Evolutionary conservation across 2,329 filamentous ascomycete species (phyloP).

Genomic region (Botrytis hyacinthi): DNA sequence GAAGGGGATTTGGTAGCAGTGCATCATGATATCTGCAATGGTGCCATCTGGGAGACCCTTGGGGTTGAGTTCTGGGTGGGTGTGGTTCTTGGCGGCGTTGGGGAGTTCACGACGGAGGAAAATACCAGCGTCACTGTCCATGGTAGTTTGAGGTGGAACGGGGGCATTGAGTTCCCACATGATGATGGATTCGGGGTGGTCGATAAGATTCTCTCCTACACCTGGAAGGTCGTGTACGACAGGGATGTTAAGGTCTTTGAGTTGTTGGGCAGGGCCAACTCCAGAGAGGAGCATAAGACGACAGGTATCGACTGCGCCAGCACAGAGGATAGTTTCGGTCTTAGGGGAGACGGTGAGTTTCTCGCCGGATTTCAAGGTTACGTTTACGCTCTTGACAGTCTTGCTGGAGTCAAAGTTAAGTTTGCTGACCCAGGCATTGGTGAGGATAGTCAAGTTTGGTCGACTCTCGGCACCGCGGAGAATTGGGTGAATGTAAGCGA

Average conservation of each 20-base stretch:
- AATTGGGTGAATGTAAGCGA: constrained; percentile 91
- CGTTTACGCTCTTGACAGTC: constrained; percentile 69
- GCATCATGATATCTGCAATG: constrained; percentile 89
- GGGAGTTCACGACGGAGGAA: constrained; percentile 77
- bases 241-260: constrained; percentile 37
- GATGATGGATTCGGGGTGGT: constrained; percentile 48
- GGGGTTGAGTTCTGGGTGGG: constrained; percentile 42
- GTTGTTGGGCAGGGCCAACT: constrained; percentile 39
- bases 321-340: constrained; percentile 61
- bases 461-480: constrained; percentile 78
- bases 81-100: constrained; percentile 57
- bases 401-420: constrained; percentile 66
- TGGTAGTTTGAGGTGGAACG: constrained; percentile 41
- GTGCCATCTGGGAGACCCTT: constrained; percentile 59
- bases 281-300: constrained; percentile 43
- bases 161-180: constrained; percentile 45
- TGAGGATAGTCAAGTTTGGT: constrained; percentile 81
- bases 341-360: constrained; percentile 60
- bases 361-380: constrained; percentile 57
- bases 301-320: constrained; percentile 42
- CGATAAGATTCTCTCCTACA: constrained; percentile 41
- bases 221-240: constrained; percentile 38
- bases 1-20: constrained; percentile 95
- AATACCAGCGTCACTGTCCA: constrained; percentile 53
- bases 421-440: constrained; percentile 83